Percentiles rank a stretch among this genome's conserved stretches.
Conservation (phyloP, 164 flowering plant genomes). For the Amborella trichopoda region DNA sequence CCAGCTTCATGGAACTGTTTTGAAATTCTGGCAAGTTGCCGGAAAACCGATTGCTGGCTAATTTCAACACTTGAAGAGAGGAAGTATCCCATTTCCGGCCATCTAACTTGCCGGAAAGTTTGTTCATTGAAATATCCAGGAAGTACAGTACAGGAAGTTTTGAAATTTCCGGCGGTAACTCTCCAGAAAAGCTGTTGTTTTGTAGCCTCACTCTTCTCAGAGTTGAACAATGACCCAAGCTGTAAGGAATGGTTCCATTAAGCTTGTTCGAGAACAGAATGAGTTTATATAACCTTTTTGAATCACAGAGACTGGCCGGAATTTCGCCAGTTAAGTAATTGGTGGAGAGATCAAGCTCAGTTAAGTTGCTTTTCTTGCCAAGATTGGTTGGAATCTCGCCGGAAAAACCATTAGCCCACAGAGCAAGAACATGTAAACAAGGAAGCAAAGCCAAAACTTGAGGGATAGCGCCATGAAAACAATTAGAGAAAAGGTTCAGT, state of each 20-base stretch:
- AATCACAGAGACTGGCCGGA: conserved; percentile 32
- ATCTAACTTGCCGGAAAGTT: conserved; percentile 39
- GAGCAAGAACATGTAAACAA: conserved; percentile 11
- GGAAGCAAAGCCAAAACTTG: conserved; percentile 27
- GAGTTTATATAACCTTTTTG: conserved; percentile 21
- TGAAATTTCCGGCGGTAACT: conserved; percentile 22
- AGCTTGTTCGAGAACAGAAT: conserved; percentile 46
- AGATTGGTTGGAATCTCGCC: conserved; percentile 42
- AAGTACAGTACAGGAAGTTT: conserved; percentile 50
- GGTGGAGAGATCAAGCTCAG: conserved; percentile 21
- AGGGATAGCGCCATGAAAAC: conserved; percentile 35
- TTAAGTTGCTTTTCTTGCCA: conserved; percentile 35
- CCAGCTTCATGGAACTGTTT: too few species aligned
- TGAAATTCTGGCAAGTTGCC: conserved; percentile 50
- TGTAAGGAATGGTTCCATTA: conserved; percentile 44
- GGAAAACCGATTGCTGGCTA: conserved; percentile 37
- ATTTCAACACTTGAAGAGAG: conserved; percentile 52
- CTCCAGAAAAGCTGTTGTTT: conserved; percentile 39
- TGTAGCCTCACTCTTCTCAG: conserved; percentile 21
- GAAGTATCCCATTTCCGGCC: conserved; percentile 51
- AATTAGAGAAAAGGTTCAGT: conserved; percentile 28
- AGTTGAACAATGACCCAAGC: conserved; percentile 40
- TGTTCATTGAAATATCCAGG: conserved; percentile 60
- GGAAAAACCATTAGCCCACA: conserved; percentile 30
- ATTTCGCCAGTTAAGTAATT: conserved; percentile 30